These are phyloP conservation scores for Yamadazyma membranifaciens DNA, from an alignment of 1,139 yeast species.

Conservation along the genomic window DNA sequence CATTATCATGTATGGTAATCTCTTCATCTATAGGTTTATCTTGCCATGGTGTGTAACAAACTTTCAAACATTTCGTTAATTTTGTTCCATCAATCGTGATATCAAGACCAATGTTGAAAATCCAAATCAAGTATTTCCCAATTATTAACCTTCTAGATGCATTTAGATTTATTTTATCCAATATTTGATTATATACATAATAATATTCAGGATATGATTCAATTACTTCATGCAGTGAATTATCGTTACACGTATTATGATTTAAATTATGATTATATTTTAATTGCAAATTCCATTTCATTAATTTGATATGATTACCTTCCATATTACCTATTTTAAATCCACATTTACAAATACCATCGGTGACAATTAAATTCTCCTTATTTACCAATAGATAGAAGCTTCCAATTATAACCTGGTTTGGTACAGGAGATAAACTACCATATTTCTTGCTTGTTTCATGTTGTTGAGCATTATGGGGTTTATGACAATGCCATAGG, in stretches of 20 bases:
- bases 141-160: constrained; percentile 57
- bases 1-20: constrained; percentile 20
- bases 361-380: not conserved
- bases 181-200: constrained; percentile 36
- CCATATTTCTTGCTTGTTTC: constrained; percentile 26
- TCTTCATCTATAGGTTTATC: constrained; percentile 13
- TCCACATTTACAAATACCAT: constrained; percentile 32
- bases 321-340: constrained; percentile 29
- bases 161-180: constrained; percentile 46
- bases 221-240: too few relatives aligned
- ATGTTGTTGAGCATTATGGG: constrained; percentile 24
- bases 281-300: constrained; percentile 62
- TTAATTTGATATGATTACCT: constrained; percentile 32
- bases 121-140: constrained; percentile 62
- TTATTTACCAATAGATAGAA: constrained; percentile 50
- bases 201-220: constrained; percentile 32
- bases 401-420: constrained; percentile 54
- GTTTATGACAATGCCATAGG: constrained; percentile 97
- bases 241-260: too few relatives aligned
- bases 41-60: constrained; percentile 30
- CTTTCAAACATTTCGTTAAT: constrained; percentile 36
- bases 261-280: constrained; percentile 13
- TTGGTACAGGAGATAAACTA: constrained; percentile 44
- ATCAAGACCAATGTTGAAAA: constrained; percentile 50
- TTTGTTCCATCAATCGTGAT: constrained; percentile 15